A percentile compares a stretch with the other conserved stretches of the same genome.
Conservation (phyloP, 805 yeast species). For the Ogataea populi-albae region DNA sequence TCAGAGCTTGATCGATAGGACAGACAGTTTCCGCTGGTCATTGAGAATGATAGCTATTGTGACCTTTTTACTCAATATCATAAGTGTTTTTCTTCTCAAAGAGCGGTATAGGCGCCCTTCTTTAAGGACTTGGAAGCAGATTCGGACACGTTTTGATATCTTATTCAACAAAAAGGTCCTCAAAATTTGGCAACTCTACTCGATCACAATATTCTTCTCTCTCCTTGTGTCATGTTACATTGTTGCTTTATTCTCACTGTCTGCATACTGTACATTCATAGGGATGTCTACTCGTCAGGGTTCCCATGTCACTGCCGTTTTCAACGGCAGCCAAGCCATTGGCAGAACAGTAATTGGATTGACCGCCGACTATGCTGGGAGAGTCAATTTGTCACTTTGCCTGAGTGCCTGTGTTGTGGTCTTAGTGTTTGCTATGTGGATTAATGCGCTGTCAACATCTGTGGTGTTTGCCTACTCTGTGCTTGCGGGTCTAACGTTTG, state of each 20-base stretch:
- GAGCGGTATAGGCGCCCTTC: conserved; percentile 35
- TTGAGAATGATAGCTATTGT: conserved; percentile 42
- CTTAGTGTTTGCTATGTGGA: conserved; percentile 48
- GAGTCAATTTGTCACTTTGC: conserved; percentile 41
- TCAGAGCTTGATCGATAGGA: conserved; percentile 36
- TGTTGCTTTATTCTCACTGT: conserved; percentile 44
- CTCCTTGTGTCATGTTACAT: conserved; percentile 41
- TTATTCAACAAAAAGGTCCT: conserved; percentile 21
- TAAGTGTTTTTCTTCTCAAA: conserved; percentile 43
- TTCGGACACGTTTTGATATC: conserved; percentile 17
- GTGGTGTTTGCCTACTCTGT: conserved; percentile 37
- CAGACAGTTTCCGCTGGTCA: conserved; percentile 45
- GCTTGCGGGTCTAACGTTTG: conserved; percentile 44
- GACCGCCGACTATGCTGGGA: conserved; percentile 44
- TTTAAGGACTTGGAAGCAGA: conserved; percentile 15
- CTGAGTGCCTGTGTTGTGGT: conserved; percentile 35
- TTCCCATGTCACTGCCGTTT: conserved; percentile 43
- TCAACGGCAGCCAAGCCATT: conserved; percentile 45
- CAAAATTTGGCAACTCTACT: conserved; percentile 15
- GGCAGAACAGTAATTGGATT: conserved; percentile 52
- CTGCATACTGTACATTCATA: conserved; percentile 45
- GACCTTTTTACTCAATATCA: conserved; percentile 32
- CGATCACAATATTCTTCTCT: conserved; percentile 28
- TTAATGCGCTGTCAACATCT: conserved; percentile 30
- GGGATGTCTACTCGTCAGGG: conserved; percentile 47